Conservation (phyloP, 129 eudicot genomes). For the Escallonia rubra region DNA sequence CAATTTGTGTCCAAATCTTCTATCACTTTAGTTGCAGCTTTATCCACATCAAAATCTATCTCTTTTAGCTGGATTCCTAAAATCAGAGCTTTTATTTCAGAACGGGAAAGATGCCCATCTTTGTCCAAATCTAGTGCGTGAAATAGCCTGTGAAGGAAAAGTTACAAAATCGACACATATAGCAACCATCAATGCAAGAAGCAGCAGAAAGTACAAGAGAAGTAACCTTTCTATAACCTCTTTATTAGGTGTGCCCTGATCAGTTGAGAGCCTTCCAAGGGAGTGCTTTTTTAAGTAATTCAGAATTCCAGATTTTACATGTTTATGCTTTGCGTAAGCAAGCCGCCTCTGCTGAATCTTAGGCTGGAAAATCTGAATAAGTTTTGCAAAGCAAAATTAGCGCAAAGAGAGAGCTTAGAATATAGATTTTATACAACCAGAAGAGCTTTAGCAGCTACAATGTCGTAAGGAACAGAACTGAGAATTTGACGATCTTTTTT, state of each 20-base stretch:
- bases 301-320: conserved; percentile 57
- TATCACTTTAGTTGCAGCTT: conserved; percentile 64
- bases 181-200: not conserved
- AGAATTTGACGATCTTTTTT: not conserved
- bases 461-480: not conserved
- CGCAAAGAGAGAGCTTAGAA: not conserved
- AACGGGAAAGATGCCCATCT: conserved; percentile 37
- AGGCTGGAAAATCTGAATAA: conserved; percentile 73
- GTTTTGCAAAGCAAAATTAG: conserved; percentile 4
- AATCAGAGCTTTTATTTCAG: conserved; percentile 65
- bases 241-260: conserved; percentile 43
- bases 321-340: conserved; percentile 75
- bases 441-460: not conserved
- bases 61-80: conserved; percentile 65
- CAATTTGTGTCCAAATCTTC: conserved; percentile 75
- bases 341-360: conserved; percentile 65
- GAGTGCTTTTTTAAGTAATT: conserved; percentile 45
- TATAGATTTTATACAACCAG: not conserved
- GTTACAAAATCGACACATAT: conserved; percentile 4
- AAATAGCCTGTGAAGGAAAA: conserved; percentile 51
- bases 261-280: conserved; percentile 53
- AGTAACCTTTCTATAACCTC: conserved; percentile 56
- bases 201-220: not conserved
- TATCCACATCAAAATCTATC: conserved; percentile 52
- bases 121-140: conserved; percentile 36